phyloP scores from a whole-genome alignment of 2,329 filamentous ascomycete genomes.

The Celoporthe dispersa region DNA sequence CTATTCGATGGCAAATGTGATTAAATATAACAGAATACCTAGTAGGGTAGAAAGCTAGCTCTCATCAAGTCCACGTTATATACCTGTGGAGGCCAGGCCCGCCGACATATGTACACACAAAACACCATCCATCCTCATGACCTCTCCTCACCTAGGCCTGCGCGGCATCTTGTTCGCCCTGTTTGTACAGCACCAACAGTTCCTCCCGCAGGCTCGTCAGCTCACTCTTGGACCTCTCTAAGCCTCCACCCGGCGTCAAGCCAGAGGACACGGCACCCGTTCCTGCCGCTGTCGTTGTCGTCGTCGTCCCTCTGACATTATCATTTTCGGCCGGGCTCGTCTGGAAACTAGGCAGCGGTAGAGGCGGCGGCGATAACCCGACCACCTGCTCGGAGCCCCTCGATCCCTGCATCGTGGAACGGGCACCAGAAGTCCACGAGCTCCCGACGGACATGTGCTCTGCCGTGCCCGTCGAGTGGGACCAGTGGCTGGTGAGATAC shows the following conservation, averaged over 20 bases:
- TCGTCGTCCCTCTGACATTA: not conserved
- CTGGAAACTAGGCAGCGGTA: not conserved
- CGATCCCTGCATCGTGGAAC: constrained; percentile 19
- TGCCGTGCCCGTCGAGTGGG: not conserved
- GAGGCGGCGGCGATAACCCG: constrained; percentile 10
- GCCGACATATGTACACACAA: not conserved
- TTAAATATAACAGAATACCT: not conserved
- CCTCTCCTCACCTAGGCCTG: not conserved
- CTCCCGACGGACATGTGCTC: constrained; percentile 17
- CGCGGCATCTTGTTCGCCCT: not conserved
- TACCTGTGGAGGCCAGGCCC: not conserved
- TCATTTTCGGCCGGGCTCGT: not conserved
- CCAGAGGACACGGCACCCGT: not conserved
- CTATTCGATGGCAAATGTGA: not conserved
- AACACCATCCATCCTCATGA: not conserved
- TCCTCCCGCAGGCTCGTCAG: constrained; percentile 14
- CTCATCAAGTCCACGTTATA: not conserved
- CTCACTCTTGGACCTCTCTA: not conserved
- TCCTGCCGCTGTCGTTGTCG: no score
- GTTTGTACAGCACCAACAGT: constrained; percentile 9
- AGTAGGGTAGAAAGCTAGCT: not conserved
- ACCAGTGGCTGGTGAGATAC: constrained; percentile 20
- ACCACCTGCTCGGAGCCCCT: constrained; percentile 2
- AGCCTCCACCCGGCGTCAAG: not conserved
- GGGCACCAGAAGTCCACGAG: constrained; percentile 21